Evolutionary conservation across 176 grass and related monocot genomes (phyloP).

Genomic region (Avena atlantica): DNA sequence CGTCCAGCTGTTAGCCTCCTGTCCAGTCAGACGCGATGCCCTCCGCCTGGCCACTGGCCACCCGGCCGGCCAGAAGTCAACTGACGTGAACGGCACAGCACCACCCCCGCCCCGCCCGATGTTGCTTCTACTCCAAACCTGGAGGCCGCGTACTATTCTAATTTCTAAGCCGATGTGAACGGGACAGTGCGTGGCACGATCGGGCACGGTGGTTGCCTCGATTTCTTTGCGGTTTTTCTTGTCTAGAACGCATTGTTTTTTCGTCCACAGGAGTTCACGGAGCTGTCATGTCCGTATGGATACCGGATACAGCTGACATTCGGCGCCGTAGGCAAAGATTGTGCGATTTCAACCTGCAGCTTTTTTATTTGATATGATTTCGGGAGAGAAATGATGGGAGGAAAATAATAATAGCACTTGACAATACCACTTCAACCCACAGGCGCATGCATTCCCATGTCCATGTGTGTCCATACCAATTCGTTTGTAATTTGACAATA

Average conservation of each 20-base stretch:
- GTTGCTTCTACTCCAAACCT: constrained; percentile 6
- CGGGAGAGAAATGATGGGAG: no score
- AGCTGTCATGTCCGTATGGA: constrained; percentile 14
- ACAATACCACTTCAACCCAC: no score
- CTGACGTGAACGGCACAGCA: not conserved
- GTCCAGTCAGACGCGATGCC: not conserved
- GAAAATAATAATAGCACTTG: no score
- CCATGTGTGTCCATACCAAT: no score
- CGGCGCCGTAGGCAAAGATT: not conserved
- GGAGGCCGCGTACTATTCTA: no score
- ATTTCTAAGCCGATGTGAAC: constrained; percentile 31
- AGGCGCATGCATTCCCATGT: no score
- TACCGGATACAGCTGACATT: constrained; percentile 36
- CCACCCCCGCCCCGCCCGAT: no score
- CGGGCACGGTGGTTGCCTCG: not conserved
- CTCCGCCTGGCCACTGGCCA: no score
- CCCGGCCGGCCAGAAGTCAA: not conserved
- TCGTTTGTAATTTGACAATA: no score
- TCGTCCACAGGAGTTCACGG: not conserved
- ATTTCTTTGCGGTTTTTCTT: not conserved
- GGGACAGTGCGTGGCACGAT: constrained; percentile 16
- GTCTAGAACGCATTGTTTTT: not conserved
- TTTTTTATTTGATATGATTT: no score
- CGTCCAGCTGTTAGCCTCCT: not conserved
- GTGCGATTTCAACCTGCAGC: no score